Evolutionary conservation across 2,329 filamentous ascomycete species (phyloP).

Genomic region (Zymoseptoria brevis): DNA sequence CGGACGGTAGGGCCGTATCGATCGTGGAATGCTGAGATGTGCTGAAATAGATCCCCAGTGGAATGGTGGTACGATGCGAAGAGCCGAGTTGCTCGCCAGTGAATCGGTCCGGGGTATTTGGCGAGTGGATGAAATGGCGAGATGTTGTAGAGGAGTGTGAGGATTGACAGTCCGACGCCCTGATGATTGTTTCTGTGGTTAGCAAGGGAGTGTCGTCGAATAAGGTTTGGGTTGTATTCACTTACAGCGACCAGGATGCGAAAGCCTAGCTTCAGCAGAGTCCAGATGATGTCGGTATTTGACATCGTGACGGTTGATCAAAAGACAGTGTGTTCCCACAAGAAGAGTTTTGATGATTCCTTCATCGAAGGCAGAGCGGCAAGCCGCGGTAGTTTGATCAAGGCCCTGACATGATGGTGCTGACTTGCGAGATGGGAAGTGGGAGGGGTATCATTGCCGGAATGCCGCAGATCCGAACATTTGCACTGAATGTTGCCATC

Average conservation of each 20-base stretch:
- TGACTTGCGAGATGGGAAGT: not conserved
- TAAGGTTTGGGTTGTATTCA: not conserved
- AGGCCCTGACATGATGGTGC: not conserved
- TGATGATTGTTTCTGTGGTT: not conserved
- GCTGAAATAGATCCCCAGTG: constrained; percentile 15
- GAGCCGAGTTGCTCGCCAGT: constrained; percentile 16
- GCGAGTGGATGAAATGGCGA: constrained; percentile 19
- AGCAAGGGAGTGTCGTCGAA: not conserved
- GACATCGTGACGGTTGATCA: not conserved
- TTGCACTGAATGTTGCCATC: not conserved
- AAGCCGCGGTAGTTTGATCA: not conserved
- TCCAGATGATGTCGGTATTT: not conserved
- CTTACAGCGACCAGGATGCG: not conserved
- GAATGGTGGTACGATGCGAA: constrained; percentile 17
- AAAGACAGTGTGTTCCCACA: not conserved
- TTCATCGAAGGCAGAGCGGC: not conserved
- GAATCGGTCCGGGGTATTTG: constrained; percentile 18
- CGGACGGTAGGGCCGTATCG: constrained; percentile 21
- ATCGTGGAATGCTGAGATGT: constrained; percentile 21
- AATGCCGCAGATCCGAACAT: not conserved
- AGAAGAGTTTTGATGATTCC: not conserved
- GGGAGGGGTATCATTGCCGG: not conserved
- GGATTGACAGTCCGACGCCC: not conserved
- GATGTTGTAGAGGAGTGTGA: constrained; percentile 16
- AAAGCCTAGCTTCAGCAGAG: not conserved